Conservation (phyloP, 257 asterid genomes). For the Salvia hispanica region DNA sequence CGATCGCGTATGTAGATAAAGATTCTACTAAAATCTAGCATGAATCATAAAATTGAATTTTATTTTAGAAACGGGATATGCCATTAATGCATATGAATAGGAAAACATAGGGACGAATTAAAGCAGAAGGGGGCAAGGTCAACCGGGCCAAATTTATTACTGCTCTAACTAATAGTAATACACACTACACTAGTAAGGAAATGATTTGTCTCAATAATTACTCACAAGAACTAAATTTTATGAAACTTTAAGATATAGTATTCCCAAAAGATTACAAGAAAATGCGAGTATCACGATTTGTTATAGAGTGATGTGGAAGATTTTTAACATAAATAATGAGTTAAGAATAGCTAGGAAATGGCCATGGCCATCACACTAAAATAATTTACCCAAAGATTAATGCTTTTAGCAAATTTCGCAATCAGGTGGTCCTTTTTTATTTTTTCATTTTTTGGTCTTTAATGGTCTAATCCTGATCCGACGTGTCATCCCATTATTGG, state of each 20-base stretch:
- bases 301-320: not conserved
- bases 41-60: too few species aligned
- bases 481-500: slow-evolving; percentile 54
- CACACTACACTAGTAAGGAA: not conserved
- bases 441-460: slow-evolving; percentile 6
- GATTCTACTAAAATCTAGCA: too few species aligned
- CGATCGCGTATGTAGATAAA: too few species aligned
- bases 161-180: not conserved
- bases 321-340: not conserved
- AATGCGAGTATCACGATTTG: too few species aligned
- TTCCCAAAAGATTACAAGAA: not conserved
- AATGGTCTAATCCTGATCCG: slow-evolving; percentile 37
- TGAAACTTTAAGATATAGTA: not conserved
- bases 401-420: slow-evolving; percentile 25
- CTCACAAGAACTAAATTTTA: not conserved
- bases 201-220: not conserved
- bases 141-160: not conserved
- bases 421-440: slow-evolving; percentile 34
- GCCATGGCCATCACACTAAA: not conserved
- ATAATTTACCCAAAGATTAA: slow-evolving; percentile 25
- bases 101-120: not conserved
- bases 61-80: too few species aligned
- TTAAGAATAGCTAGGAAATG: slow-evolving; percentile 7
- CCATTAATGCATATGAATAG: not conserved
- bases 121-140: not conserved